Evolutionary conservation across 2,329 filamentous ascomycete genomes (phyloP), one percentile per base, ranked within the genome.

Genomic region (Penicillium sp.): DNA sequence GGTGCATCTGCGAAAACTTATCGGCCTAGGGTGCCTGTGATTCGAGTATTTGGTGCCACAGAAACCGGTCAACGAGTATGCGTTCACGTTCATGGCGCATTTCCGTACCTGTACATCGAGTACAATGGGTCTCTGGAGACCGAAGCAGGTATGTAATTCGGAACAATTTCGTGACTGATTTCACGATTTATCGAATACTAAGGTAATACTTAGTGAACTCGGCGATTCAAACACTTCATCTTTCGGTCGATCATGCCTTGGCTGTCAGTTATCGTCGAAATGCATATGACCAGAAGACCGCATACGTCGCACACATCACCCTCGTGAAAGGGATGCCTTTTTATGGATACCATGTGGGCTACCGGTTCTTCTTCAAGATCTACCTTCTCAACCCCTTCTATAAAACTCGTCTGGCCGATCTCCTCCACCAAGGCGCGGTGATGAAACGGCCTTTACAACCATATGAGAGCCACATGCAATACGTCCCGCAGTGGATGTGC

Each of bases 61-160:
- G 91, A 96, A 71, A 94, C 91, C 0, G 94, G 94, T 0, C 92
- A 97, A 75, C 97, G 95, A 70, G 91, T 97, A 15, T 97, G 94
- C 76, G 90, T 90, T 27, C 94, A 99, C 77, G 85, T 99, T 53
- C 94, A 97, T 74, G 94, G 95, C 57, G 92, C 90, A 22, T 92
- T 99, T 67, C 94, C 94, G 1, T 99, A 99, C 70, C 79, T 97
- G n/a, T 97, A 92, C 70, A 81, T 99, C 53, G 88, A 93, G 72
- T 96, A 96, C 72, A 79, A 82, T 46, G 92, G 89, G 22, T 83
- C 82, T 63, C 73, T 94, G 57, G 81, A 80, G 40, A 78, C 81
- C 9, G 82, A 89, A 59, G 82, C 87, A 71, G 89, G 90, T 92
- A 74, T 69, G 83, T 65, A 46, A 23, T 7, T 27, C 1, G 23